These are phyloP conservation scores for Mycena indigotica DNA, from an alignment of 768 basidiomycete species.

Conservation along the genomic window DNA sequence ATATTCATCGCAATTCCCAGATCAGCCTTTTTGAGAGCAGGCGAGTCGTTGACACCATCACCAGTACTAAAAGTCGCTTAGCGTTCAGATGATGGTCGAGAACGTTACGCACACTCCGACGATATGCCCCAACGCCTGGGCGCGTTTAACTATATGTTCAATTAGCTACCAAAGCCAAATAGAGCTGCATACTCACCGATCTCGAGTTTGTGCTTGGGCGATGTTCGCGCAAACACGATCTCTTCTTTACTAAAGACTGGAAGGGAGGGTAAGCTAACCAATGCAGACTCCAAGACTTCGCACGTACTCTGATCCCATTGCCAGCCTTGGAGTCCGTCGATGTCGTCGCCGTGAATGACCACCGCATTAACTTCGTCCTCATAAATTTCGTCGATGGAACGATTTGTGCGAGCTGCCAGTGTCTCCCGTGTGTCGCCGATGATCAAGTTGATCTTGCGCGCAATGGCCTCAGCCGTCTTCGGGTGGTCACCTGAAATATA, in stretches of 20 bases:
- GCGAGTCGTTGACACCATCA: slow-evolving; percentile 74
- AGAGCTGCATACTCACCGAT: slow-evolving; percentile 51
- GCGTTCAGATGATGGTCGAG: background rate
- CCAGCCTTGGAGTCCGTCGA: slow-evolving; percentile 67
- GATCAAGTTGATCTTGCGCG: slow-evolving; percentile 71
- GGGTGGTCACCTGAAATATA: slow-evolving; percentile 63
- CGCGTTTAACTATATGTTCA: slow-evolving; percentile 73
- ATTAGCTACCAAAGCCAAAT: too few species aligned
- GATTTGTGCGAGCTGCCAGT: slow-evolving; percentile 55
- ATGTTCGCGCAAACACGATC: slow-evolving; percentile 73
- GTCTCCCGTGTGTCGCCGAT: slow-evolving; percentile 67
- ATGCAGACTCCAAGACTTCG: background rate
- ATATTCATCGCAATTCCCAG: slow-evolving; percentile 78
- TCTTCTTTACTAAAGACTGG: slow-evolving; percentile 68
- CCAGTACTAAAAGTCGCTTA: slow-evolving; percentile 50
- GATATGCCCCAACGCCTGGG: slow-evolving; percentile 70
- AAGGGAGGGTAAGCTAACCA: background rate
- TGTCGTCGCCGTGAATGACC: slow-evolving; percentile 69
- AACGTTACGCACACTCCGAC: slow-evolving; percentile 65
- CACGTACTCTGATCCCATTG: slow-evolving; percentile 72
- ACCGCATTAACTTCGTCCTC: slow-evolving; percentile 70
- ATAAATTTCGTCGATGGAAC: slow-evolving; percentile 58
- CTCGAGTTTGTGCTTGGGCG: slow-evolving; percentile 73
- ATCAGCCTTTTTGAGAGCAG: slow-evolving; percentile 71
- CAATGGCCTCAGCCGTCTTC: slow-evolving; percentile 74